phyloP scores from a whole-genome alignment of 164 flowering plant species.

The Chimonanthus salicifolius region DNA sequence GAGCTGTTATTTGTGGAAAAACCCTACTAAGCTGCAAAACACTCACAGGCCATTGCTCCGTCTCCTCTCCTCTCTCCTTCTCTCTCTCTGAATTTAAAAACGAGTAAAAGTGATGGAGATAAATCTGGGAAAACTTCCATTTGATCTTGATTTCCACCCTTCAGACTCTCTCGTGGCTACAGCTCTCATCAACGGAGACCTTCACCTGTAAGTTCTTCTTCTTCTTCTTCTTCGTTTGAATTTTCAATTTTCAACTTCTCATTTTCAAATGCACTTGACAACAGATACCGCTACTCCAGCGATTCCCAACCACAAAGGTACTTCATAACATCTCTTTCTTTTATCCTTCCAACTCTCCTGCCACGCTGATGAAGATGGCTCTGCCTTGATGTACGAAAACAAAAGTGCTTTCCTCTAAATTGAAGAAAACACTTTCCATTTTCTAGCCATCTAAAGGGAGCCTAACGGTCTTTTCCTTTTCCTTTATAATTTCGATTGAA shows the following conservation, averaged over 20 bases:
- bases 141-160: slow-evolving; percentile 89
- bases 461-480: no score
- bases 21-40: no score
- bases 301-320: slow-evolving; percentile 60
- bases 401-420: no score
- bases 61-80: no score
- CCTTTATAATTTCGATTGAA: no score
- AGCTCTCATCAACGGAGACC: slow-evolving; percentile 68
- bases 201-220: slow-evolving; percentile 41
- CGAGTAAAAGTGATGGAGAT: slow-evolving; percentile 46
- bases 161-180: slow-evolving; percentile 50
- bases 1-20: no score
- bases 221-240: not conserved
- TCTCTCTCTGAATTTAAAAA: no score
- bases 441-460: no score
- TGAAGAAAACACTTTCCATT: no score
- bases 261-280: not conserved
- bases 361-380: no score
- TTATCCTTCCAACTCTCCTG: not conserved
- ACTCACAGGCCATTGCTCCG: no score
- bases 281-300: slow-evolving; percentile 55
- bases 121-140: slow-evolving; percentile 47
- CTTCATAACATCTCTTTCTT: not conserved
- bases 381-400: no score
- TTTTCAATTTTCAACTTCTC: not conserved